Conservation (phyloP, 2,329 filamentous ascomycete species). For the Exophiala viscosa region DNA sequence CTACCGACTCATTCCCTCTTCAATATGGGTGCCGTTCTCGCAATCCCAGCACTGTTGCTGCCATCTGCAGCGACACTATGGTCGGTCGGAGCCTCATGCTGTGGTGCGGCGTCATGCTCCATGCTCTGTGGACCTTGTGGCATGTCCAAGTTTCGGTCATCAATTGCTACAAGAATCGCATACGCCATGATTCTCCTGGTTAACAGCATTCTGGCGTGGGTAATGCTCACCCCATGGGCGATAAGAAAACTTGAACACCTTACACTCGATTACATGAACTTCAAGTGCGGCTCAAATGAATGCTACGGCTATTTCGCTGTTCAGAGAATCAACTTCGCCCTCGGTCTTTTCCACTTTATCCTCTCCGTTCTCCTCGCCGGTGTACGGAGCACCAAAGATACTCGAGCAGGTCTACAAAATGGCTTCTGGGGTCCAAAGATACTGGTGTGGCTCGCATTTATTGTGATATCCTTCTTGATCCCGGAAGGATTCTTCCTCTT, state of each 20-base stretch:
- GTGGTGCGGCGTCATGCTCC: conserved; percentile 92
- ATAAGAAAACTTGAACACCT: conserved; percentile 91
- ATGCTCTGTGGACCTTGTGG: conserved; percentile 94
- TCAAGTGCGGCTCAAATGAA: conserved; percentile 75
- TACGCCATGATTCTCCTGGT: conserved; percentile 91
- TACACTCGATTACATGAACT: conserved; percentile 92
- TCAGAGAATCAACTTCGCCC: conserved; percentile 95
- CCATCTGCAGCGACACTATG: conserved; percentile 80
- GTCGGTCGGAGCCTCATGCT: conserved; percentile 83
- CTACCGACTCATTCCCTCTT: not conserved
- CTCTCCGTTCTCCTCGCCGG: conserved; percentile 81
- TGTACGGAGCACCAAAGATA: conserved; percentile 80
- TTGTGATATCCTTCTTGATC: conserved; percentile 91
- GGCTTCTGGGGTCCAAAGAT: conserved; percentile 99
- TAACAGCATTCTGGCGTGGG: conserved; percentile 96
- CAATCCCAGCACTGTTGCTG: conserved; percentile 81
- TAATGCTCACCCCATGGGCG: conserved; percentile 98
- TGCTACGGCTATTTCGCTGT: conserved; percentile 96
- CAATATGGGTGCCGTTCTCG: conserved; percentile 85
- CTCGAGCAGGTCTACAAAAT: conserved; percentile 85
- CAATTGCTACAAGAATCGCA: conserved; percentile 93
- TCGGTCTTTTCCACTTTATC: conserved; percentile 88
- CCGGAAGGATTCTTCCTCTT: conserved; percentile 92
- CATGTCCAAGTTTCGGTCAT: conserved; percentile 97
- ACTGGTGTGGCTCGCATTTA: conserved; percentile 77